Base-by-base conservation (phyloP, 129 eudicot genomes). In the Artemisia annua region DNA sequence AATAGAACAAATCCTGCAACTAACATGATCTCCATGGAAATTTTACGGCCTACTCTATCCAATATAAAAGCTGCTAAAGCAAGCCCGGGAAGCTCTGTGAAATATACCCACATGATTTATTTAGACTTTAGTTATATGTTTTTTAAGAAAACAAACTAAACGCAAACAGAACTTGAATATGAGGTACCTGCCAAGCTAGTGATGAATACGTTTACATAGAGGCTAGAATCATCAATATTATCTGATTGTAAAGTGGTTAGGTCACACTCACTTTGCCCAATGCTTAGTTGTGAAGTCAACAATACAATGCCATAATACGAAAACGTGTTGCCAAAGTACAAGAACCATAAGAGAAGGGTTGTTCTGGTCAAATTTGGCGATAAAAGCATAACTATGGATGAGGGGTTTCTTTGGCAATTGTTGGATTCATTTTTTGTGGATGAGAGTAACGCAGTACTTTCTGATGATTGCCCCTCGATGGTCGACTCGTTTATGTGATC, bases 61-160 rank as follows among this genome's bases (percentile, higher is more conserved):
- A 90, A 85, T 28, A 83, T 85, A 11, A 82, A 13, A 17, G 87
- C 87, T 63, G 95, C 82, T 62, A 90, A 59, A 69, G 78, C 74
- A 67, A 90, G 85, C 71, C 91, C 97, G 13, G 97, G 97, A 72
- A 89, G 66, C 79, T 87, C 96, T 84, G 88, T 46, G 66, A 74
- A 62, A 24, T 48, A 53, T 55, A 20, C 30, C 32, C 5, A 70
- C 3, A 20, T 60, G 1, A 18, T 62, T 13, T 48, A n/a, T n/a
- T 48, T 57, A 57, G 52, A 44, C 61, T 43, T 32, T 0, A 1
- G 48, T 28, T 44, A 66, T 43, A 1, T 1, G 22, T 20, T 57
- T 9, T 13, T 58, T 19, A 24, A 66, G 26, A 35, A 15, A 19
- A 32, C 10, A 6, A 24, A 11, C 3, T 72, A 15, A 18, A 75